A percentile compares a stretch with the other conserved stretches of the same genome.
Evolutionary conservation across 352 stramenopile species (phyloP).

Genomic region (Globisporangium irregulare): DNA sequence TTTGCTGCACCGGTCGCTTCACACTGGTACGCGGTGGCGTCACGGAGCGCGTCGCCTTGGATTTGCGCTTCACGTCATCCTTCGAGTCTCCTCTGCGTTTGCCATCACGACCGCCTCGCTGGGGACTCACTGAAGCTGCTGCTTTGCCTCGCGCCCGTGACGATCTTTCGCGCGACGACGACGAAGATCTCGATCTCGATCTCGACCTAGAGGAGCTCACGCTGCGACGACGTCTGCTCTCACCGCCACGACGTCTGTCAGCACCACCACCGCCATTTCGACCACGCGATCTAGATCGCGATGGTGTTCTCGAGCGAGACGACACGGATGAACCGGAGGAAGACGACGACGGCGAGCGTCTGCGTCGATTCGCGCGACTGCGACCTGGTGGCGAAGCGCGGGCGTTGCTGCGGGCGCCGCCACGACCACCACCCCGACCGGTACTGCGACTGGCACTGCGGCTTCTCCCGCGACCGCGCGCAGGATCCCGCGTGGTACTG

Average conservation of each 20-base stretch:
- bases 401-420: neutral
- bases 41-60: neutral
- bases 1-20: neutral
- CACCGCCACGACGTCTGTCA: neutral
- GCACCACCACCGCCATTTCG: neutral
- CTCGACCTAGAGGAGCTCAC: constrained; percentile 18
- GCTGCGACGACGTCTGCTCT: constrained; percentile 11
- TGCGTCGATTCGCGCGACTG: neutral
- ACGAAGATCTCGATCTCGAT: constrained; percentile 15
- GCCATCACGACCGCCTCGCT: neutral
- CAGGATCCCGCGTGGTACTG: neutral
- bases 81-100: constrained; percentile 7
- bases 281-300: constrained; percentile 3
- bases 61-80: neutral
- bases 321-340: constrained; percentile 10
- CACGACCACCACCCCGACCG: neutral
- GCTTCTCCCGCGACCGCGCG: constrained; percentile 7
- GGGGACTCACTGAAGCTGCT: neutral
- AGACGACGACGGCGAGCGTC: constrained; percentile 20
- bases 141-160: neutral
- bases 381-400: constrained; percentile 4
- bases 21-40: constrained; percentile 13
- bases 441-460: constrained; percentile 11
- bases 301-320: constrained; percentile 1
- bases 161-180: constrained; percentile 15